phyloP scores from a whole-genome alignment of 345 rosid species.

The Corymbia maculata region DNA sequence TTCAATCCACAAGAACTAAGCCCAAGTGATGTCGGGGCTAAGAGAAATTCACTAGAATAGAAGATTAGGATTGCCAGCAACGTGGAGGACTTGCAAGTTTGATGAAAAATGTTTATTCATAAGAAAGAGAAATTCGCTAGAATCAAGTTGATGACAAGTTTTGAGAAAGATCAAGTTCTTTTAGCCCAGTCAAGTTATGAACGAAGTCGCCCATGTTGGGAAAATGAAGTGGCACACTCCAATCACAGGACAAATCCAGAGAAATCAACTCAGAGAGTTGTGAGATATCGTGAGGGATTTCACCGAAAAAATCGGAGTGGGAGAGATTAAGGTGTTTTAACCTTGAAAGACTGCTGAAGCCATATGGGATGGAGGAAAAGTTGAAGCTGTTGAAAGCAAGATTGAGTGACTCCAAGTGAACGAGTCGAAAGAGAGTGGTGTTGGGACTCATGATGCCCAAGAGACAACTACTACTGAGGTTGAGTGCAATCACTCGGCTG shows the following conservation, averaged over 20 bases:
- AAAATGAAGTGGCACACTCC: neutral
- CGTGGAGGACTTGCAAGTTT: too few species aligned
- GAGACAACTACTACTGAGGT: neutral
- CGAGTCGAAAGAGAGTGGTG: neutral
- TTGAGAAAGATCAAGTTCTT: neutral
- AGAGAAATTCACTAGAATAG: neutral
- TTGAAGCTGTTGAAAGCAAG: too few species aligned
- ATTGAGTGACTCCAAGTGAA: too few species aligned
- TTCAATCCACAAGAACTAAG: neutral
- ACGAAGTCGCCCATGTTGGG: neutral
- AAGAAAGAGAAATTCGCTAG: neutral
- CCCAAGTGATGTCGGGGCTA: neutral
- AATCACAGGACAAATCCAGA: neutral
- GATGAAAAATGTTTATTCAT: too few species aligned
- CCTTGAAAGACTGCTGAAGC: too few species aligned
- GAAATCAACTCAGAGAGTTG: too few species aligned
- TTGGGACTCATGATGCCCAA: neutral
- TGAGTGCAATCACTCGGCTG: neutral
- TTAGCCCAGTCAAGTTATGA: neutral
- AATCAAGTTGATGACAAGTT: neutral
- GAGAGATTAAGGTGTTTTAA: too few species aligned
- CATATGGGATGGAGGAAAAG: too few species aligned
- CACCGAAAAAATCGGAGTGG: too few species aligned
- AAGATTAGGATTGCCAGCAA: too few species aligned
- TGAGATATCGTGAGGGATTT: too few species aligned